phyloP scores from a whole-genome alignment of 192 early-diverging fungal genomes.

The Dimargaris verticillata region DNA sequence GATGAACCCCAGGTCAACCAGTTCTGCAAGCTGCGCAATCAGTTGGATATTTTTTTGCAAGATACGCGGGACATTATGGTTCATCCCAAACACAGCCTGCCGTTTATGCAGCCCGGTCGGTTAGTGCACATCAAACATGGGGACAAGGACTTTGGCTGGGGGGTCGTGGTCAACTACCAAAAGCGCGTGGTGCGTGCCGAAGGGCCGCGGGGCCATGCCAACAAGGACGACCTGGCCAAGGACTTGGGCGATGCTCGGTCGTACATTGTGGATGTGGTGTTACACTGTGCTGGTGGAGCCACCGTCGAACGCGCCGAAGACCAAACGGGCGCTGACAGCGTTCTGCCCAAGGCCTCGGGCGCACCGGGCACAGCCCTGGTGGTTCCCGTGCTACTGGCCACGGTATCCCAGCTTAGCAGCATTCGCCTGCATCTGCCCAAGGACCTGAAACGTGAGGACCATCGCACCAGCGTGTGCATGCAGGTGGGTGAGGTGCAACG shows the following conservation, averaged over 20 bases:
- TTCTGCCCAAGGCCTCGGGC: conserved; percentile 18
- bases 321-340: conserved; percentile 15
- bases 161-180: conserved; percentile 60
- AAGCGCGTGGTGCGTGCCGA: conserved; percentile 21
- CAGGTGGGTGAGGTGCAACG: conserved; percentile 52
- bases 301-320: conserved; percentile 17
- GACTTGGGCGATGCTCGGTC: conserved; percentile 20
- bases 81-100: conserved; percentile 63
- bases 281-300: conserved; percentile 42
- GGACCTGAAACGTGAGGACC: conserved; percentile 39
- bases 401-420: conserved; percentile 54
- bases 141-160: conserved; percentile 81
- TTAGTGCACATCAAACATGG: conserved; percentile 42
- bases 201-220: conserved; percentile 13
- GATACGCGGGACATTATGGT: conserved; percentile 63
- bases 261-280: conserved; percentile 72
- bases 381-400: conserved; percentile 57
- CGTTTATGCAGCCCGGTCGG: conserved; percentile 76
- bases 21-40: conserved; percentile 61
- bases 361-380: conserved; percentile 41
- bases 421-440: conserved; percentile 59
- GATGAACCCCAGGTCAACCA: conserved; percentile 50
- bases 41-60: conserved; percentile 40
- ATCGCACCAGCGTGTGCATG: conserved; percentile 37
- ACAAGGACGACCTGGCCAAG: conserved; percentile 9